Conservation (phyloP, 345 rosid genomes). For the Hibiscus syriacus region DNA sequence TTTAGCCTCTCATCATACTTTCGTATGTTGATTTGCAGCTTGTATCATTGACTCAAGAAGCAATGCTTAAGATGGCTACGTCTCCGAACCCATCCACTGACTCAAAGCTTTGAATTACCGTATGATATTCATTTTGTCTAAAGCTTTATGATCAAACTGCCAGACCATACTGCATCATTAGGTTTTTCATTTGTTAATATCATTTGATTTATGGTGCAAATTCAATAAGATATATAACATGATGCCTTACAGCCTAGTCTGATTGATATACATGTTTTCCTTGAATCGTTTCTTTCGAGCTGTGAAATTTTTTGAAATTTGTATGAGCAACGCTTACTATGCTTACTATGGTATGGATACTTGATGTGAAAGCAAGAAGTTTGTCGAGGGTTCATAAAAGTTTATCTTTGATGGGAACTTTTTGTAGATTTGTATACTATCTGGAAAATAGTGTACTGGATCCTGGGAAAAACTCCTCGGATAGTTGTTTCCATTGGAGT, state of each 20-base stretch:
- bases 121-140: no score
- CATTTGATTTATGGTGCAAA: no score
- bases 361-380: neutral
- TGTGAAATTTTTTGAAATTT: neutral
- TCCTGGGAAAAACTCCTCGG: neutral
- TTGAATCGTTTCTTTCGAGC: neutral
- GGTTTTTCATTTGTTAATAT: no score
- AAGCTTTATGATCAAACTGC: no score
- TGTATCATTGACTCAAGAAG: constrained; percentile 71
- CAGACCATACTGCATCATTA: no score
- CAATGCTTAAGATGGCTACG: constrained; percentile 47
- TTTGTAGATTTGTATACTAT: neutral
- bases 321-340: neutral
- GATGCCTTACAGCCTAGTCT: neutral
- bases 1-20: no score
- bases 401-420: neutral
- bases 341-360: neutral
- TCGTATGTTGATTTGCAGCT: no score
- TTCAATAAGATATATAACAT: no score
- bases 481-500: neutral
- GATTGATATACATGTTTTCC: neutral
- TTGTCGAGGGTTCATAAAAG: neutral
- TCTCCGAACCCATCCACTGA: constrained; percentile 23
- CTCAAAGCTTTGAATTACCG: constrained; percentile 50
- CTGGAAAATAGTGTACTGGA: neutral